phyloP scores from a whole-genome alignment of 1,139 yeast genomes.

The Zygosaccharomyces pseudobailii region DNA sequence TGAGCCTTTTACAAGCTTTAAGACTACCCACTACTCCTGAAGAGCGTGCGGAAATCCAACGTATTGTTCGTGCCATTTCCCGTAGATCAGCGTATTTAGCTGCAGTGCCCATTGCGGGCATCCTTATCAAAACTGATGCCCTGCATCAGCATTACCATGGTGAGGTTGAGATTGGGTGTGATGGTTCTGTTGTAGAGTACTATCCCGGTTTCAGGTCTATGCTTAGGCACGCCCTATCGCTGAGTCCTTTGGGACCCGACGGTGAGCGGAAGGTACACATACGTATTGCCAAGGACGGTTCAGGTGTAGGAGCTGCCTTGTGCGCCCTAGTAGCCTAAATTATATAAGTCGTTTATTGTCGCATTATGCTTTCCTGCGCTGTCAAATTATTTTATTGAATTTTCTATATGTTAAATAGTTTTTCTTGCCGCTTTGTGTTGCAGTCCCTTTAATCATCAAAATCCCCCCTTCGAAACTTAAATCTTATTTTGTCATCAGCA shows the following conservation, averaged over 20 bases:
- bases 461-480: background rate
- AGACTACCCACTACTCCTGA: conserved; percentile 61
- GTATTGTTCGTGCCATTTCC: conserved; percentile 70
- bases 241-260: conserved; percentile 66
- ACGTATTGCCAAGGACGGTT: conserved; percentile 86
- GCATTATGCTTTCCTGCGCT: background rate
- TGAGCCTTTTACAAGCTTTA: conserved; percentile 57
- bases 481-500: no score
- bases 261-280: conserved; percentile 66
- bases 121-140: conserved; percentile 53
- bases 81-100: conserved; percentile 81
- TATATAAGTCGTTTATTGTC: background rate
- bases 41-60: conserved; percentile 69
- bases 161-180: conserved; percentile 87
- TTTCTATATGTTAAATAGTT: background rate
- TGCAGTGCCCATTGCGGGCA: conserved; percentile 84
- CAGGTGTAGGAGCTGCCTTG: conserved; percentile 94
- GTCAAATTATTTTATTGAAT: background rate
- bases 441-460: background rate
- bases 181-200: conserved; percentile 88
- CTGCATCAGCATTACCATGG: conserved; percentile 51
- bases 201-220: conserved; percentile 82
- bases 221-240: conserved; percentile 68
- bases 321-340: conserved; percentile 52
- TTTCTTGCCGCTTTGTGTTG: background rate